phyloP scores from a whole-genome alignment of 169 alveolate genomes.

The Babesia bovis region DNA sequence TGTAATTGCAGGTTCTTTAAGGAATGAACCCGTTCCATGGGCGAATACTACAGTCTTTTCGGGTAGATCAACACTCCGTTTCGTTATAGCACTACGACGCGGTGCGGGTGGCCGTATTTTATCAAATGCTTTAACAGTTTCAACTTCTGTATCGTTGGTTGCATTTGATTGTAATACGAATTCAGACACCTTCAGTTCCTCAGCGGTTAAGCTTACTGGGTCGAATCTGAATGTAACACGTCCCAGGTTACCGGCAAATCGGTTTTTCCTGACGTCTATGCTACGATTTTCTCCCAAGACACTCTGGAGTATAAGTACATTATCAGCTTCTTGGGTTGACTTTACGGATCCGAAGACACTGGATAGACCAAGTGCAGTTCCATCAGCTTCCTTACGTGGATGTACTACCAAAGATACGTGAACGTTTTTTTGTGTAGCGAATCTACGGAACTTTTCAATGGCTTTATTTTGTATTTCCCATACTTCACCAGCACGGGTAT shows the following conservation, averaged over 20 bases:
- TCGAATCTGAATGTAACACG: slow-evolving; percentile 84
- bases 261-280: slow-evolving; percentile 89
- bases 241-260: slow-evolving; percentile 92
- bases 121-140: slow-evolving; percentile 12
- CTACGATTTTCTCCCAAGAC: slow-evolving; percentile 78
- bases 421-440: slow-evolving; percentile 87
- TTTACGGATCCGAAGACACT: slow-evolving; percentile 94
- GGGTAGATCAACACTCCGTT: too few relatives aligned
- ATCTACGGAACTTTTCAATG: slow-evolving; percentile 84
- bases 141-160: not conserved
- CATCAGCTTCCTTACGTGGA: slow-evolving; percentile 94
- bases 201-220: slow-evolving; percentile 60
- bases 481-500: slow-evolving; percentile 72
- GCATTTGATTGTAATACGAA: slow-evolving; percentile 12
- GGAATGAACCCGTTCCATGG: not conserved
- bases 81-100: not conserved
- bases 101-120: slow-evolving; percentile 41
- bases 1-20: not conserved
- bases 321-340: slow-evolving; percentile 95
- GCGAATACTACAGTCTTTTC: not conserved
- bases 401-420: slow-evolving; percentile 92
- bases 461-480: slow-evolving; percentile 91
- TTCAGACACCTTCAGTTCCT: slow-evolving; percentile 58
- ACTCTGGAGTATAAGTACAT: slow-evolving; percentile 87
- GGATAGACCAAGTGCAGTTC: slow-evolving; percentile 84